A percentile compares a stretch with the other conserved stretches of the same genome.
These are phyloP conservation scores for Oehlia diaphana DNA, from an alignment of 192 early-diverging fungal species.

Conservation along the genomic window DNA sequence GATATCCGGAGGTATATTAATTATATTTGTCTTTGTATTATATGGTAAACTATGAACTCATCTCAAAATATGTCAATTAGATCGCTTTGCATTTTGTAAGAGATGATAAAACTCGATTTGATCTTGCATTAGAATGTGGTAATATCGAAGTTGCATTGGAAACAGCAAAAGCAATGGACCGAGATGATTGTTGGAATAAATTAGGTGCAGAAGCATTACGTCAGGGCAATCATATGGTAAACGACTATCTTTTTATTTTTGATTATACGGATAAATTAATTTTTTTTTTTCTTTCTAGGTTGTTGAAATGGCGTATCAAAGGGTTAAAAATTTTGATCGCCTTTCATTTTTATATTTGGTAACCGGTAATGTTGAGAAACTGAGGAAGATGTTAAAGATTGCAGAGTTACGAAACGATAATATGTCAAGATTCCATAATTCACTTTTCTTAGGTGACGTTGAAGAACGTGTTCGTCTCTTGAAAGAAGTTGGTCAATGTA, in stretches of 20 bases:
- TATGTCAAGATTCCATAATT: constrained; percentile 92
- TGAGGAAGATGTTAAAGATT: constrained; percentile 94
- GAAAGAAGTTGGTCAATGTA: constrained; percentile 85
- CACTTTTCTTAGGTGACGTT: constrained; percentile 87
- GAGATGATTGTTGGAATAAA: constrained; percentile 88
- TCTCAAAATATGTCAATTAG: constrained; percentile 18
- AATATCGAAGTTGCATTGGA: constrained; percentile 95
- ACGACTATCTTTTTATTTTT: constrained; percentile 16
- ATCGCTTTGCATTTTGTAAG: constrained; percentile 99
- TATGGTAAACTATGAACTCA: neutral
- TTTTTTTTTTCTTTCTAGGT: constrained; percentile 48
- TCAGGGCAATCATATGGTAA: constrained; percentile 84
- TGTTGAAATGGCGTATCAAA: constrained; percentile 90
- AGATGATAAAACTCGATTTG: constrained; percentile 94
- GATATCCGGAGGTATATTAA: constrained; percentile 82
- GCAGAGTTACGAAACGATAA: constrained; percentile 79
- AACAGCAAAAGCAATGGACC: constrained; percentile 88
- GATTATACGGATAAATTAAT: neutral
- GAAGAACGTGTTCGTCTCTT: constrained; percentile 86
- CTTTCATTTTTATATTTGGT: constrained; percentile 95
- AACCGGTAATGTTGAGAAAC: constrained; percentile 89
- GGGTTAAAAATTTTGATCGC: constrained; percentile 86
- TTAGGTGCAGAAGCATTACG: constrained; percentile 85
- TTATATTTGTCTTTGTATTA: neutral
- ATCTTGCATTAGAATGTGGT: constrained; percentile 94